phyloP scores from a whole-genome alignment of 108 stramenopile species.

The Fistulifera solaris region DNA sequence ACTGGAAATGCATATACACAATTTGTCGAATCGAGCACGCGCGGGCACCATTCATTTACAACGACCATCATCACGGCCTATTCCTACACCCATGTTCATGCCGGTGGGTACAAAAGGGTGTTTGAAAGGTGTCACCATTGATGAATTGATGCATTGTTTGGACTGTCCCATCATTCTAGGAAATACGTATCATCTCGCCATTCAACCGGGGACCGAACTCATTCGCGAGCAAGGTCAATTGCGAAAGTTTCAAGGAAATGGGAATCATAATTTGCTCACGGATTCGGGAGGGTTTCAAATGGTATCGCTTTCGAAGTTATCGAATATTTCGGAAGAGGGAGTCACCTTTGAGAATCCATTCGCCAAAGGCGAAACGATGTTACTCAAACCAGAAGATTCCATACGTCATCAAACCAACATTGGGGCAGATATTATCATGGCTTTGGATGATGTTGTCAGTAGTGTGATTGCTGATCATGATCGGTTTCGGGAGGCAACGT shows the following conservation, averaged over 20 bases:
- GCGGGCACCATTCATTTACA: slow-evolving; percentile 63
- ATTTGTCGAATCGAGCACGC: slow-evolving; percentile 56
- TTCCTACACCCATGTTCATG: slow-evolving; percentile 96
- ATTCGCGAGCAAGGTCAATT: slow-evolving; percentile 73
- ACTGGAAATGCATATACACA: slow-evolving; percentile 36
- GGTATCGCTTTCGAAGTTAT: slow-evolving; percentile 89
- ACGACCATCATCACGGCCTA: slow-evolving; percentile 36
- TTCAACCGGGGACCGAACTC: slow-evolving; percentile 87
- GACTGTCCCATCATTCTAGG: slow-evolving; percentile 85
- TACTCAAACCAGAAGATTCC: slow-evolving; percentile 92
- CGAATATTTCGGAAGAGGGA: slow-evolving; percentile 92
- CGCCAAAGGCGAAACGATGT: slow-evolving; percentile 36
- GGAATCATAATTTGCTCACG: slow-evolving; percentile 64
- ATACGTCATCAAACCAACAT: slow-evolving; percentile 90
- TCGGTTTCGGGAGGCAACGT: slow-evolving; percentile 82
- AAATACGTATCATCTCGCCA: slow-evolving; percentile 96
- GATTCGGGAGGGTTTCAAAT: slow-evolving; percentile 99
- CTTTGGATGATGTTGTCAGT: slow-evolving; percentile 93
- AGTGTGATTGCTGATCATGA: slow-evolving; percentile 51
- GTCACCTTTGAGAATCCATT: slow-evolving; percentile 90
- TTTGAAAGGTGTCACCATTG: slow-evolving; percentile 79
- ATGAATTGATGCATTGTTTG: slow-evolving; percentile 56
- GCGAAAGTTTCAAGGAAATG: slow-evolving; percentile 79
- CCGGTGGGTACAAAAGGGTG: slow-evolving; percentile 99
- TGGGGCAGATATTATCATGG: slow-evolving; percentile 97